These are phyloP conservation scores for Suaeda aralocaspica DNA, from an alignment of 148 eudicot genomes.

Conservation along the genomic window DNA sequence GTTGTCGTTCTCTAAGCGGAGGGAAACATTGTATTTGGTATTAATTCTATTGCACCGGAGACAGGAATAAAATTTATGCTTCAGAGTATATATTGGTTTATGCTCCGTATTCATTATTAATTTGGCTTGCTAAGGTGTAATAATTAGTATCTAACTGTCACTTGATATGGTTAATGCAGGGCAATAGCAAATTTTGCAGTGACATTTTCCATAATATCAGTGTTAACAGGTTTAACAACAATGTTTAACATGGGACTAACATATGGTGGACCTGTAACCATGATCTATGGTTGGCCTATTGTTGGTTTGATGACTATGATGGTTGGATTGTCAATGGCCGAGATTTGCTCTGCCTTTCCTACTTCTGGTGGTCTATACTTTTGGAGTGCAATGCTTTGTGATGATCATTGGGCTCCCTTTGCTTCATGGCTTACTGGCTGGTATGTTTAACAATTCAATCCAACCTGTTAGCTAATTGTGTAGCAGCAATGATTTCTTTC, in stretches of 20 bases:
- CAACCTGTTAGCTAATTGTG: too few relatives aligned
- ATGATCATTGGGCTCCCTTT: conserved; percentile 49
- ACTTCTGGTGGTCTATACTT: conserved; percentile 73
- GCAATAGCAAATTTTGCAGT: conserved; percentile 59
- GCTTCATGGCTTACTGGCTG: conserved; percentile 87
- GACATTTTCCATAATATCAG: conserved; percentile 61
- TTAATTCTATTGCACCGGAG: too few relatives aligned
- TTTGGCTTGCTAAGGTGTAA: not conserved
- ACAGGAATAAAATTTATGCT: too few relatives aligned
- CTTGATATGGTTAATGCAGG: conserved; percentile 27
- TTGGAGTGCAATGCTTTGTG: conserved; percentile 69
- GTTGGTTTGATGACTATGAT: conserved; percentile 48
- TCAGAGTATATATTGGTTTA: too few relatives aligned
- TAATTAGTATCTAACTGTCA: not conserved
- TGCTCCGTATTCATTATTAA: too few relatives aligned
- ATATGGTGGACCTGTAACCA: conserved; percentile 63
- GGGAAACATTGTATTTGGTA: too few relatives aligned
- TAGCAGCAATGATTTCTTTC: too few relatives aligned
- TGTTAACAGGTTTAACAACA: conserved; percentile 63
- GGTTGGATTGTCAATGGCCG: conserved; percentile 71
- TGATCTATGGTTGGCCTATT: conserved; percentile 71
- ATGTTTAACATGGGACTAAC: conserved; percentile 47
- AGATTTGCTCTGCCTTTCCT: conserved; percentile 78
- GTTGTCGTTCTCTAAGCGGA: too few relatives aligned
- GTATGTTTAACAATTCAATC: too few relatives aligned